Base-by-base conservation (phyloP, 1,139 yeast species). In the Hyphopichia burtonii region DNA sequence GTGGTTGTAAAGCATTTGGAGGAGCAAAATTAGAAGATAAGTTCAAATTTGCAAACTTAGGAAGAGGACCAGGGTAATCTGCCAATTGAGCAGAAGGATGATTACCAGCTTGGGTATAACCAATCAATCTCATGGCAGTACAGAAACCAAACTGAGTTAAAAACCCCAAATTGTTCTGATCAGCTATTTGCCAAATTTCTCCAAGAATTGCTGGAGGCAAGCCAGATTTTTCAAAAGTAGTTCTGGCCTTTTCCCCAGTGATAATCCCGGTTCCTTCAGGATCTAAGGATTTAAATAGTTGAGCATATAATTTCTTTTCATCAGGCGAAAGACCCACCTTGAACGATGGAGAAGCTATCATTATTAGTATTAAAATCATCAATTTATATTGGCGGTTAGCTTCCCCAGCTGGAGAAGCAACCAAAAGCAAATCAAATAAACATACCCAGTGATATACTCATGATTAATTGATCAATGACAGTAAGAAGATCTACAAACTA, bases 161-260 rank as follows among this genome's bases (percentile, higher is more conserved):
- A 59, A 85, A 87, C 0, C 99, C 99, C 51, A 83, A 76, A 65
- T 89, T 90, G 48, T 82, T 83, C 16, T 79, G 76, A 65, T 93
- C 99, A 14, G 96, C 91, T 37, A 86, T 61, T 61, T 88, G 94
- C 99, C 99, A 94, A 46, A 94, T 84, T 61, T 90, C 95, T 4
- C 97, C 96, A 40, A 93, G 71, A 31, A 80, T 69, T 16, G 82
- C 74, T 2, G 95, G 85, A 7, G 95, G 83, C 42, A 93, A 74
- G 1, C 96, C 95, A 2, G 96, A 84, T 46, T 86, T 86, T 55
- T 91, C 96, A 52, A 94, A 83, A 4, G 95, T 74, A 9, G 87
- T 74, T 51, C 95, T 78, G n/a, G 96, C 91, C 41, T 84, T 82
- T 36, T 86, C 95, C 27, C 99, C 99, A 8, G 97, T 87, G 45